Conservation (phyloP, 2,329 filamentous ascomycete genomes). For the Colletotrichum kahawae region DNA sequence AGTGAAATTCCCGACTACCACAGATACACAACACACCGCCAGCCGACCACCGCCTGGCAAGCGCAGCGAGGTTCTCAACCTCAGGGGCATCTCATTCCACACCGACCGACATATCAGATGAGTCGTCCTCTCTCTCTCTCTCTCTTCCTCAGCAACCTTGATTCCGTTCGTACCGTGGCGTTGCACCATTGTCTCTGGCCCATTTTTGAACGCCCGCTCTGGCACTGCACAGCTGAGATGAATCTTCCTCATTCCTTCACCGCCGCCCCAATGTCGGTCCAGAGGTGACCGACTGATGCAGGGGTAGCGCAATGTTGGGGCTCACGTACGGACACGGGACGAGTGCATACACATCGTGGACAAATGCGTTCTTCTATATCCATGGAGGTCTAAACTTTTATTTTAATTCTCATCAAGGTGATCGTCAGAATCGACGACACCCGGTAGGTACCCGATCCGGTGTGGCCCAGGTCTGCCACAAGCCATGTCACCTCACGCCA, state of each 20-base stretch:
- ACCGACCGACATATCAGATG: background rate
- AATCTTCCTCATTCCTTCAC: background rate
- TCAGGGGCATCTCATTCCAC: conserved; percentile 1
- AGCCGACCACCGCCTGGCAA: background rate
- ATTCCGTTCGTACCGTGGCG: background rate
- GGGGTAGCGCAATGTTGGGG: background rate
- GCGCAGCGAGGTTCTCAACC: background rate
- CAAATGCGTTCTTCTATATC: background rate
- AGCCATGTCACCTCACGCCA: background rate
- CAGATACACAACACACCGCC: background rate
- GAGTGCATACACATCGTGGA: background rate
- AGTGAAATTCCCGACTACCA: background rate
- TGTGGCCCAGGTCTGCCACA: background rate
- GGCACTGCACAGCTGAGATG: background rate
- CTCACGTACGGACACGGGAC: background rate
- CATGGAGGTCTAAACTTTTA: background rate
- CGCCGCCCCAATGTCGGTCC: background rate
- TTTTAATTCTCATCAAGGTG: background rate
- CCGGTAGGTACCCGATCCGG: background rate
- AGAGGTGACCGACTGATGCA: background rate
- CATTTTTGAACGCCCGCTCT: background rate
- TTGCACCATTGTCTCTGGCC: background rate
- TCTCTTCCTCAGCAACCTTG: background rate
- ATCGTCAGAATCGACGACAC: background rate
- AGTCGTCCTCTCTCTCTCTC: background rate